Evolutionary conservation across 331 rosid genomes (phyloP).

Genomic region (Telfairia occidentalis): DNA sequence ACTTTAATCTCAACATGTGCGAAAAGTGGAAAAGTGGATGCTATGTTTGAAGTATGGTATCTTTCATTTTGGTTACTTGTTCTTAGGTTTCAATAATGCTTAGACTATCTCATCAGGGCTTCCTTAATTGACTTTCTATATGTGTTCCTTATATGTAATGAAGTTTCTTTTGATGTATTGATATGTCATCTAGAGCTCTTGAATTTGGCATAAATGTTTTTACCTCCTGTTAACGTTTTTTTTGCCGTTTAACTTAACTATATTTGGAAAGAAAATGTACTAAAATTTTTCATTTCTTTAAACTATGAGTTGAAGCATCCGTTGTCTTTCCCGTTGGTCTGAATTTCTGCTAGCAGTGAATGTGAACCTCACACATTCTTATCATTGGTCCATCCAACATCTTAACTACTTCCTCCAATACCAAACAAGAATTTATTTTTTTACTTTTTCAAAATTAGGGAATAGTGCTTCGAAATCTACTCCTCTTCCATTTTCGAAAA

Average conservation of each 20-base stretch:
- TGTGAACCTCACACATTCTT: not conserved
- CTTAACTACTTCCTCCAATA: not conserved
- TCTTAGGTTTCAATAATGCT: not conserved
- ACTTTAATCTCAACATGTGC: conserved; percentile 89
- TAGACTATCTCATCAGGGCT: not conserved
- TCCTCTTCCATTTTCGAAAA: not conserved
- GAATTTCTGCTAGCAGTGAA: not conserved
- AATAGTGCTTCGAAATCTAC: not conserved
- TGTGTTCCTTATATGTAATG: not conserved
- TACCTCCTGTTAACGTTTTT: not conserved
- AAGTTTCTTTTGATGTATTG: not conserved
- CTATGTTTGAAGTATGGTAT: conserved; percentile 77
- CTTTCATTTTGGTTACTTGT: conserved; percentile 23
- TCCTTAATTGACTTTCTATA: not conserved
- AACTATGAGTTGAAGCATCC: not conserved
- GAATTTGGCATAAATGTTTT: not conserved
- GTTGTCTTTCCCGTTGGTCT: not conserved
- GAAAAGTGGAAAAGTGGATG: conserved; percentile 87
- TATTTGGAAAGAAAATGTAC: not conserved
- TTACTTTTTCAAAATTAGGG: not conserved
- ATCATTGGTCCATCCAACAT: conserved; percentile 1
- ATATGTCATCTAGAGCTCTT: not conserved
- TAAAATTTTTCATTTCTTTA: not conserved
- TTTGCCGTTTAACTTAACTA: not conserved
- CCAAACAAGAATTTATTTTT: not conserved